phyloP scores from a whole-genome alignment of 1,139 yeast species.

The Protomyces inouyei region DNA sequence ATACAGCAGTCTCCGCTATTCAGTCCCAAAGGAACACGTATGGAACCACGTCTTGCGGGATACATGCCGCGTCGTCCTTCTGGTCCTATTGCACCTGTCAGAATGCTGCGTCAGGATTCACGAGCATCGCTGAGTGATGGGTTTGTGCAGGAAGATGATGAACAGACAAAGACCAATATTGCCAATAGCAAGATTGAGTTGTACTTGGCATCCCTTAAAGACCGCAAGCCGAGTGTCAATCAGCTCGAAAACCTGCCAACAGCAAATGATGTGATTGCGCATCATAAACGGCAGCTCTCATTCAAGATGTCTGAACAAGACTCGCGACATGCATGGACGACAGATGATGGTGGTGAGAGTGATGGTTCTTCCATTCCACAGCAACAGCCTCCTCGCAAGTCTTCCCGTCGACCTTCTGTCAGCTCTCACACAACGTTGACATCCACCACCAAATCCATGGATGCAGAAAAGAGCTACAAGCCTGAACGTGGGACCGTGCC shows the following conservation, averaged over 20 bases:
- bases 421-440: background rate
- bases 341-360: background rate
- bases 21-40: background rate
- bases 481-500: background rate
- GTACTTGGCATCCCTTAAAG: constrained; percentile 10
- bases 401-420: background rate
- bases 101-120: background rate
- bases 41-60: background rate
- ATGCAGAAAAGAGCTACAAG: background rate
- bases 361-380: background rate
- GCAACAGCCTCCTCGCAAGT: background rate
- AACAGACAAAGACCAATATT: constrained; percentile 2
- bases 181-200: constrained; percentile 18
- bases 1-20: background rate
- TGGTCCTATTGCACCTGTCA: background rate
- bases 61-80: background rate
- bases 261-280: constrained; percentile 2
- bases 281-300: background rate
- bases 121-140: constrained; percentile 4
- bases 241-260: background rate
- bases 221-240: background rate
- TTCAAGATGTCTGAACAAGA: background rate
- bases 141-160: constrained; percentile 18
- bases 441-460: background rate
- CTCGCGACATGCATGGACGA: background rate